Evolutionary conservation across 169 alveolate genomes (phyloP).

Genomic region (Plasmodium vivax): DNA sequence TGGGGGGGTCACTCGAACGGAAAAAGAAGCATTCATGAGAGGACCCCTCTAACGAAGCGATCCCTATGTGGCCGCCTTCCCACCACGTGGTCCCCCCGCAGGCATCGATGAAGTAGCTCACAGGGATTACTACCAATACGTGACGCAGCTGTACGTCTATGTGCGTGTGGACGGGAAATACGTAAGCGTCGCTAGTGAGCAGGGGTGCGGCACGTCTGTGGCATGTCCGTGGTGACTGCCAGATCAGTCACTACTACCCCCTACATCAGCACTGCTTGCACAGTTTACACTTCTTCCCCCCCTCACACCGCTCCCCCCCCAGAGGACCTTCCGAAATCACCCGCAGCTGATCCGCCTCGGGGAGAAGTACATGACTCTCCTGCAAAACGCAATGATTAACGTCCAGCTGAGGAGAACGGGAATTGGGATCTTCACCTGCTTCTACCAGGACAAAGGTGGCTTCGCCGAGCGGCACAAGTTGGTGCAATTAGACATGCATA

Average conservation of each 20-base stretch:
- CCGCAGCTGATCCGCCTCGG: conserved; percentile 29
- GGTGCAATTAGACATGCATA: not conserved
- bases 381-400: conserved; percentile 46
- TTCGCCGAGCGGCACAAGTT: not conserved
- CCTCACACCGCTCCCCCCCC: not conserved
- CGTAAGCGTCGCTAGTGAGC: not conserved
- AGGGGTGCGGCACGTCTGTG: not conserved
- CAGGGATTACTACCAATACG: conserved; percentile 6
- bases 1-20: not conserved
- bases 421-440: conserved; percentile 39
- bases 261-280: not conserved
- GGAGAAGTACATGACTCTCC: conserved; percentile 38
- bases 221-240: too few species aligned
- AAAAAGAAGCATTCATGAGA: not conserved
- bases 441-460: conserved; percentile 51
- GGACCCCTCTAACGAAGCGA: not conserved
- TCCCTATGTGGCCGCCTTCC: not conserved
- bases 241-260: not conserved
- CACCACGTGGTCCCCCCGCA: not conserved
- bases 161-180: conserved; percentile 31
- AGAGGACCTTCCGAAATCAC: conserved; percentile 21
- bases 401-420: conserved; percentile 59
- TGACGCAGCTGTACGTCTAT: conserved; percentile 30
- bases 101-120: conserved; percentile 47
- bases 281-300: too few species aligned